Conservation (phyloP, 1,284 basidiomycete genomes). For the Inonotus obliquus region DNA sequence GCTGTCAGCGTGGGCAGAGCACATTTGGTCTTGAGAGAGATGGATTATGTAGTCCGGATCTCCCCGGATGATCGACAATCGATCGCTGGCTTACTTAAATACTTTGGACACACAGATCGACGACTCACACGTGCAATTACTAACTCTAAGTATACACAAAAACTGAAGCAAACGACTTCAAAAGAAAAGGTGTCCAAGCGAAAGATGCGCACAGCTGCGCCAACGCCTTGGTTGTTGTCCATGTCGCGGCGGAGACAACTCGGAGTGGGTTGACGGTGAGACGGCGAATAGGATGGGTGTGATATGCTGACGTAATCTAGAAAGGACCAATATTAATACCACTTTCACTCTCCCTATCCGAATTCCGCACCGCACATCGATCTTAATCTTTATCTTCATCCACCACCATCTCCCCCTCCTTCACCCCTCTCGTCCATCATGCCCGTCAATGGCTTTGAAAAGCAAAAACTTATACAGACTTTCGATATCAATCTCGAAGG, state of each 20-base stretch:
- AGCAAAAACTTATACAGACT: constrained; percentile 87
- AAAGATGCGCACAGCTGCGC: not conserved
- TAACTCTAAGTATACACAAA: too few species aligned
- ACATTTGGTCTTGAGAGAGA: too few species aligned
- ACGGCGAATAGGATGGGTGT: too few species aligned
- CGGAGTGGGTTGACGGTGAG: too few species aligned
- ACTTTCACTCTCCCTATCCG: too few species aligned
- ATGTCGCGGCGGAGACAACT: constrained; percentile 5
- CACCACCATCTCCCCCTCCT: constrained; percentile 17
- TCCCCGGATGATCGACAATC: too few species aligned
- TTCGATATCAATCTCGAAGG: constrained; percentile 88
- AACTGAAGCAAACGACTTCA: not conserved
- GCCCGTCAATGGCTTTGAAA: constrained; percentile 1
- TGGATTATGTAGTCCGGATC: too few species aligned
- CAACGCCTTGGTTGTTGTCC: not conserved
- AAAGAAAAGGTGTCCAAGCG: not conserved
- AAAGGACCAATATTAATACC: not conserved
- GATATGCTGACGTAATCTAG: not conserved
- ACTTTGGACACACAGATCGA: too few species aligned
- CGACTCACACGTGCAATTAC: too few species aligned
- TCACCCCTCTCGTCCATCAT: not conserved
- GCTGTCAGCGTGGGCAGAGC: too few species aligned
- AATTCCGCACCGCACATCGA: not conserved
- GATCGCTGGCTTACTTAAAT: too few species aligned
- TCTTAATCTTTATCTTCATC: constrained; percentile 20